Base-by-base conservation (phyloP, 2,329 filamentous ascomycete genomes). In the Colletotrichum endophyticum region DNA sequence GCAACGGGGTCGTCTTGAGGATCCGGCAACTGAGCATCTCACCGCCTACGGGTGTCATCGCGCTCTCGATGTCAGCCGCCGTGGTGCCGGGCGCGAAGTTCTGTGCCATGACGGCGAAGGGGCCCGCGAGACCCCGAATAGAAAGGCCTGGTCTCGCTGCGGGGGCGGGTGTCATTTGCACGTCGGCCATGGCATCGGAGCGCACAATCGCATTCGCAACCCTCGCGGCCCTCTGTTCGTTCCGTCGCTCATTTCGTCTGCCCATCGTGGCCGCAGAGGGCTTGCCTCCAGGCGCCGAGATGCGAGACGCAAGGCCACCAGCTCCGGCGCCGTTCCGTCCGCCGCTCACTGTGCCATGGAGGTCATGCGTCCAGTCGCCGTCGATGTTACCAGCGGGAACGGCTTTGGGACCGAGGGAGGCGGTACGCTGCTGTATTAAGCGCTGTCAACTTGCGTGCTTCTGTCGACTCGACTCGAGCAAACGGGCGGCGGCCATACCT, bases 71-170 rank as follows among this genome's bases (percentile, higher is more conserved):
- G 81, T 97, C 95, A 34, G 94, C 94, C 3, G 93, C 94, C 8
- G 95, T 96, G 1, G 95, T 97, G 49, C 95, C 95, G 3, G 92
- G 92, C 15, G 95, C 95, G 82, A 97, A 95, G 87, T 97, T 97
- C 84, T 95, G 93, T 4, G 94, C 94, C 82, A 95, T 90, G 28
- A 97, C 91, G 22, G 91, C 90, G 80, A 91, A 95, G 2, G 94
- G 94, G 0, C 94, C 93, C 1, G 93, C 93, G 11, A 94, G 86
- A n/a, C 95, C 95, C 70, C 92, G 89, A 78, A 97, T 96, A 44
- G 90, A 92, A 62, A 96, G 90, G 25, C 93, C 92, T 76, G 81
- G 81, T 39, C 27, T 74, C 25, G 84, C 78, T 61, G 22, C 22
- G 25, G 66, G 44, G 3, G 34, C 70, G n/a, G 56, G 56, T 76